These are phyloP conservation scores for Phenoliferia sp. DNA, from an alignment of 1,284 basidiomycete genomes.

Conservation along the genomic window DNA sequence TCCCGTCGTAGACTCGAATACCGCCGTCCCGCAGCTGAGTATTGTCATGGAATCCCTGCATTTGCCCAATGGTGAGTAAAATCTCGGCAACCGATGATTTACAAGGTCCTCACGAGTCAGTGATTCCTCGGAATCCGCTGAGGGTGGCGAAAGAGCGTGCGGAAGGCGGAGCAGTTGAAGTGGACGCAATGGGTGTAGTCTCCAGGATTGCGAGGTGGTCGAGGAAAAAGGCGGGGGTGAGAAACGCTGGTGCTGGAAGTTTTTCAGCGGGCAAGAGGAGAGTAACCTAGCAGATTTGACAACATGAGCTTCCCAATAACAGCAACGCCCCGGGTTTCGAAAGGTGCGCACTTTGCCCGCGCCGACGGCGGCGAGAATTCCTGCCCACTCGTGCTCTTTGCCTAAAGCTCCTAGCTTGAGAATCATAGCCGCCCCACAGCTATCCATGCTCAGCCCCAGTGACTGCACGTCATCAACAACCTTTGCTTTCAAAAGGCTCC, in stretches of 20 bases:
- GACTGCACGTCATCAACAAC: constrained; percentile 32
- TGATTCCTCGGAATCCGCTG: constrained; percentile 18
- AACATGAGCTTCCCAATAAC: not conserved
- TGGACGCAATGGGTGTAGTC: not conserved
- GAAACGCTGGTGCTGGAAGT: constrained; percentile 3
- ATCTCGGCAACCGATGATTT: not conserved
- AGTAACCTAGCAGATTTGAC: constrained; percentile 3
- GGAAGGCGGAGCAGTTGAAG: not conserved
- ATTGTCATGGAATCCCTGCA: constrained; percentile 14
- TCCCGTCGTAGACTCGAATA: not conserved
- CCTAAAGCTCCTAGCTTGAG: constrained; percentile 13
- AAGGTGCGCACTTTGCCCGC: constrained; percentile 28
- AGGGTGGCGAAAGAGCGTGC: constrained; percentile 17
- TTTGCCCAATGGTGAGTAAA: not conserved
- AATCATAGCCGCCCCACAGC: constrained; percentile 25
- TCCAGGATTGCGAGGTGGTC: constrained; percentile 26
- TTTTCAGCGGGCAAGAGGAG: constrained; percentile 26
- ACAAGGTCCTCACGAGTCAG: constrained; percentile 1
- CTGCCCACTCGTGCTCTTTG: constrained; percentile 15
- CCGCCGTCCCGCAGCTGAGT: constrained; percentile 9
- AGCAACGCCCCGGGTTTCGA: no score
- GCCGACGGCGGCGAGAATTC: constrained; percentile 10
- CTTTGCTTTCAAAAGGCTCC: constrained; percentile 25
- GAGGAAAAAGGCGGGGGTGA: constrained; percentile 17
- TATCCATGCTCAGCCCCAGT: constrained; percentile 26